These are phyloP conservation scores for Hypomyces perniciosus DNA, from an alignment of 2,329 filamentous ascomycete species.

Conservation along the genomic window DNA sequence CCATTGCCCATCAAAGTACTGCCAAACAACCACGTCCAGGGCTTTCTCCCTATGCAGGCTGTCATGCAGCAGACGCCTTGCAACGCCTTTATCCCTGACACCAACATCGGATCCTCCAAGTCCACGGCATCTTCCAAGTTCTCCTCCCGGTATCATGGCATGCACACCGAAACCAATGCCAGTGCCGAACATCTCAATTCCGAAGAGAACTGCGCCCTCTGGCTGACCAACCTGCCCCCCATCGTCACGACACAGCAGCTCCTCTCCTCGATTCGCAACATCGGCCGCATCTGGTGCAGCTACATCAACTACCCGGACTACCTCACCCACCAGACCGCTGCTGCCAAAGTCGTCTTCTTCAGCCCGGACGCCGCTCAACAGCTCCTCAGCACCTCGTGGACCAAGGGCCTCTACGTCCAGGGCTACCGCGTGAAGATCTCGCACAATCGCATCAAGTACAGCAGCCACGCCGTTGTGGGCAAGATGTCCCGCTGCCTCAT, in stretches of 20 bases:
- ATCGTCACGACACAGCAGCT: slow-evolving; percentile 37
- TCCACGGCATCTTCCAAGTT: slow-evolving; percentile 17
- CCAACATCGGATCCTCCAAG: not conserved
- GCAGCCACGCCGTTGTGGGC: slow-evolving; percentile 19
- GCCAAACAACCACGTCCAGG: not conserved
- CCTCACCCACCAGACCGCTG: slow-evolving; percentile 30
- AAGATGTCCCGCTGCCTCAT: slow-evolving; percentile 43
- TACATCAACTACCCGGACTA: slow-evolving; percentile 45
- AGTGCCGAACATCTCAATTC: slow-evolving; percentile 25
- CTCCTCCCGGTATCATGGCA: slow-evolving; percentile 32
- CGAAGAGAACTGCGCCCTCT: slow-evolving; percentile 44
- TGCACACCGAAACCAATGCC: slow-evolving; percentile 31
- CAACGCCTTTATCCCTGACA: not conserved
- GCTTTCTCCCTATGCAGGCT: slow-evolving; percentile 20
- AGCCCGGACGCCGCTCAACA: slow-evolving; percentile 31
- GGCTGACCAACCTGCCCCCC: slow-evolving; percentile 46
- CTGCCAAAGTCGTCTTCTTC: slow-evolving; percentile 47
- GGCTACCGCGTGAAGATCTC: slow-evolving; percentile 32
- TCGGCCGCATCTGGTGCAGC: slow-evolving; percentile 46
- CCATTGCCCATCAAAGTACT: not conserved
- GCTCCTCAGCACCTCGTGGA: slow-evolving; percentile 21
- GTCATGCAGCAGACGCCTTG: slow-evolving; percentile 15
- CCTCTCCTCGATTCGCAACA: slow-evolving; percentile 35
- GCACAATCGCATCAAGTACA: slow-evolving; percentile 44
- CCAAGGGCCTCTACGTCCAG: slow-evolving; percentile 30